Evolutionary conservation across 1,284 basidiomycete genomes (phyloP).

Genomic region (Psilocybe mexicana): DNA sequence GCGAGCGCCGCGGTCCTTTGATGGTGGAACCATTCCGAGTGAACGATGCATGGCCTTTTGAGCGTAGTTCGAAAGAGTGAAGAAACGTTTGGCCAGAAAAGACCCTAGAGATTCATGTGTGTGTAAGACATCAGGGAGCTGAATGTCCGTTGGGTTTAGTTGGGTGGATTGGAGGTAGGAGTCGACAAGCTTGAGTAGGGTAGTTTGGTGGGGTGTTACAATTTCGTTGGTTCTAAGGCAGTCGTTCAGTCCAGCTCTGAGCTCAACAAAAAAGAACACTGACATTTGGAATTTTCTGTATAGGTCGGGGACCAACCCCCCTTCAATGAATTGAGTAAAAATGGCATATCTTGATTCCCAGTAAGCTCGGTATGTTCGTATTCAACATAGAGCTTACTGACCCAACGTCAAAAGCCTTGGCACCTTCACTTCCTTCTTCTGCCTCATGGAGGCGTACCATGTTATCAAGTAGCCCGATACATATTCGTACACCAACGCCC

Average conservation of each 20-base stretch:
- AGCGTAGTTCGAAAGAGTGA: conserved; percentile 53
- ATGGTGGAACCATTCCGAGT: conserved; percentile 35
- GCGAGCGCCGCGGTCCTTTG: conserved; percentile 4
- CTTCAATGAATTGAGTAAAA: conserved; percentile 53
- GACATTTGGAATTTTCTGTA: conserved; percentile 55
- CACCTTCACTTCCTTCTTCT: conserved; percentile 58
- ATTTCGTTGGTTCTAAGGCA: conserved; percentile 61
- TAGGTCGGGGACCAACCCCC: conserved; percentile 48
- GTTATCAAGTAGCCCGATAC: conserved; percentile 61
- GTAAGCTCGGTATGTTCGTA: neutral
- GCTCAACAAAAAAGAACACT: conserved; percentile 19
- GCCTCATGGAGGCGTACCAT: conserved; percentile 68
- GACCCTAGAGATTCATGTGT: conserved; percentile 46
- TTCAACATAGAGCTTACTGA: conserved; percentile 33
- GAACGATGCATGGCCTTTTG: conserved; percentile 51
- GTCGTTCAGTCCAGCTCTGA: conserved; percentile 8
- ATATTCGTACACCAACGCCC: conserved; percentile 59
- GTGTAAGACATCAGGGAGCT: conserved; percentile 33
- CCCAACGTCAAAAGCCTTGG: conserved; percentile 76
- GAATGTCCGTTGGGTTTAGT: conserved; percentile 23
- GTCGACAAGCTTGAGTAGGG: conserved; percentile 83
- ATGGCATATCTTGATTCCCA: conserved; percentile 50
- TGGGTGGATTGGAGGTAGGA: conserved; percentile 65
- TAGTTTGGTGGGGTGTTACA: conserved; percentile 82
- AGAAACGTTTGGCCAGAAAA: conserved; percentile 54